These are phyloP conservation scores for Zizania palustris DNA, from an alignment of 202 grass and related monocot species.

Conservation along the genomic window DNA sequence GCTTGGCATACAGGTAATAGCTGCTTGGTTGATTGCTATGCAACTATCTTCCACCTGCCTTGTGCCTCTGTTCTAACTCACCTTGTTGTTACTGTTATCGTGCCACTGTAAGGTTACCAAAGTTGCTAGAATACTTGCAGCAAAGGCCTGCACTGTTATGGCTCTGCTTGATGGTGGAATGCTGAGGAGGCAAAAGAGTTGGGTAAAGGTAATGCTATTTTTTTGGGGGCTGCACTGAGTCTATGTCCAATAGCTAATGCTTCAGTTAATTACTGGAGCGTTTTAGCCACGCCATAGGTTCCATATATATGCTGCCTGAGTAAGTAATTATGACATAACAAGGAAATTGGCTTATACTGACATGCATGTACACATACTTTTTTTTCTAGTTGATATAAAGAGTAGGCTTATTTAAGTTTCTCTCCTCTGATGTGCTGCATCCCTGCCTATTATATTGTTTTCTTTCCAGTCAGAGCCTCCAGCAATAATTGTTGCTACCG, in stretches of 20 bases:
- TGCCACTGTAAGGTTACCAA: conserved; percentile 68
- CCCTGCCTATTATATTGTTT: neutral
- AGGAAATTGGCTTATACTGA: neutral
- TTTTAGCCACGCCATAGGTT: neutral
- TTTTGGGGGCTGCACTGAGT: conserved; percentile 1
- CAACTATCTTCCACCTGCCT: neutral
- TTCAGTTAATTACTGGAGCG: neutral
- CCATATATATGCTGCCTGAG: neutral
- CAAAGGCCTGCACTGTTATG: conserved; percentile 80
- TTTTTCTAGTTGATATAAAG: neutral
- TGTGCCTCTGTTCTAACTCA: neutral
- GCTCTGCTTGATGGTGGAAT: conserved; percentile 91
- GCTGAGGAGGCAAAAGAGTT: conserved; percentile 90
- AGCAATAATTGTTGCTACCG: conserved; percentile 74
- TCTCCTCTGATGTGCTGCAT: neutral
- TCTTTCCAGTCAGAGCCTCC: conserved; percentile 78
- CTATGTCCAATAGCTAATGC: neutral
- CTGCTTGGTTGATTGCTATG: conserved; percentile 6
- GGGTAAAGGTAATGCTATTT: conserved; percentile 68
- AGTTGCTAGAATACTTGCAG: conserved; percentile 71
- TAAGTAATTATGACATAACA: neutral
- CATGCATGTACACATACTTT: neutral
- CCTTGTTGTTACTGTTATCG: neutral
- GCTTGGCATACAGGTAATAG: conserved; percentile 87
- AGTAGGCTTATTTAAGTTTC: neutral